Base-by-base conservation (phyloP, 306 rosid species). In the Pyrus communis region DNA sequence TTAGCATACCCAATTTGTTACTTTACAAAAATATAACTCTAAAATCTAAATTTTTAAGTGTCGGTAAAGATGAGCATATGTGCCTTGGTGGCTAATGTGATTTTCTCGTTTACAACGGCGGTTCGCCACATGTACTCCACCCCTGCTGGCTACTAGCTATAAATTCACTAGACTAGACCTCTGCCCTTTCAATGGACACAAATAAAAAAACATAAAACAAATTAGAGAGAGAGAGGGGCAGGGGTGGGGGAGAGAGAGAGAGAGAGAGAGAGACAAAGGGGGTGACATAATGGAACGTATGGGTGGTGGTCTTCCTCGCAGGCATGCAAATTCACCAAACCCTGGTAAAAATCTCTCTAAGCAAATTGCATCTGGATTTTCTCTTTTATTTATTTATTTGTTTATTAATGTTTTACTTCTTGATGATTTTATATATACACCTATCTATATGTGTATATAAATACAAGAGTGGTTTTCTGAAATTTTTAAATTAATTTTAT, bases 201-300 rank as follows among this genome's bases (percentile, higher is more conserved):
- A n/a, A 7, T 33, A 46, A 30, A 65, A 19, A 23, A 75, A 54
- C 9, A 33, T 28, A 2, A 31, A 42, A 27, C 40, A 35, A 9
- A 4, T 11, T 7, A 18, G 1, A 63, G 0, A 46, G 6, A 58
- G 3, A 19, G 18, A 52, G 57, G 11, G 51, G 22, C 15, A 73
- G 31, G 43, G 43, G 33, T 42, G 31, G 40, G 17, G 33, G 66
- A 49, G 66, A 49, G 11, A 42, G 35, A 31, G 66, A 49, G 66
- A 49, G 11, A 42, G 35, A 31, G 14, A 40, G 19, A 64, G 43
- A 13, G 1, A 5, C 5, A 68, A 67, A 38, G 8, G 45, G 17
- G 4, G 68, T 60, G 33, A 60, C 14, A 60, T 2, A 17, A 87
- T 83, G 91, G 80, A 82, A 70, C 69, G 57, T 19, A 71, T 11